A percentile compares a stretch with the other conserved stretches of the same genome.
Conservation (phyloP, 192 early-diverging fungal genomes). For the Chytriomyces confervae region DNA sequence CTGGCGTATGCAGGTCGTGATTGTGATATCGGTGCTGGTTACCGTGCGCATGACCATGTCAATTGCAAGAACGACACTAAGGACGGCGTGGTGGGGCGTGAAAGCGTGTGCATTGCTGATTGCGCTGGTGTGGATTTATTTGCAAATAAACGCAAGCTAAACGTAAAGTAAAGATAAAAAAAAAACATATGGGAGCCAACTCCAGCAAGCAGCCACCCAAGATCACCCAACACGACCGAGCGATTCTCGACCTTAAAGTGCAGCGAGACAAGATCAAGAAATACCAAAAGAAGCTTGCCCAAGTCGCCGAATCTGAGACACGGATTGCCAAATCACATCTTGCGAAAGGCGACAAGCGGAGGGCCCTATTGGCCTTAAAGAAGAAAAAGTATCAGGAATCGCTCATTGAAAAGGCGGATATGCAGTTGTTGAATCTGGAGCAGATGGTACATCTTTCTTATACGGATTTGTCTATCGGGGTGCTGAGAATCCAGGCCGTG, state of each 20-base stretch:
- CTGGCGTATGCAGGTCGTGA: no score
- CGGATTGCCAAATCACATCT: slow-evolving; percentile 79
- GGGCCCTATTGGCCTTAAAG: slow-evolving; percentile 87
- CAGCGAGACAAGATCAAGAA: slow-evolving; percentile 93
- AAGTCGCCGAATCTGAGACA: slow-evolving; percentile 81
- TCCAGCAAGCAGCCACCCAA: slow-evolving; percentile 39
- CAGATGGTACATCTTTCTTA: slow-evolving; percentile 69
- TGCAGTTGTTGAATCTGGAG: slow-evolving; percentile 89
- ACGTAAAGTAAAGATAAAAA: no score
- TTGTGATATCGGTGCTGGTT: no score
- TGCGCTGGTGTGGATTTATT: no score
- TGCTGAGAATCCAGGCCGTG: no score
- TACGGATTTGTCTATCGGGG: not conserved
- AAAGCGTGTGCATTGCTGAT: no score
- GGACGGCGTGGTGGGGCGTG: no score
- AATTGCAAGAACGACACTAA: no score
- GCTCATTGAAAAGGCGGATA: slow-evolving; percentile 80
- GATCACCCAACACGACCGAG: slow-evolving; percentile 88
- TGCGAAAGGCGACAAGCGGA: slow-evolving; percentile 73
- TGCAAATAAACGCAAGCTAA: no score
- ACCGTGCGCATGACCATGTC: no score
- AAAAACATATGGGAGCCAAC: not conserved
- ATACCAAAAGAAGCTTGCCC: slow-evolving; percentile 88
- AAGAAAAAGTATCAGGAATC: slow-evolving; percentile 97
- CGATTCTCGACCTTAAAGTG: slow-evolving; percentile 93